phyloP scores from a whole-genome alignment of 164 flowering plant genomes.

The Protea cynaroides region DNA sequence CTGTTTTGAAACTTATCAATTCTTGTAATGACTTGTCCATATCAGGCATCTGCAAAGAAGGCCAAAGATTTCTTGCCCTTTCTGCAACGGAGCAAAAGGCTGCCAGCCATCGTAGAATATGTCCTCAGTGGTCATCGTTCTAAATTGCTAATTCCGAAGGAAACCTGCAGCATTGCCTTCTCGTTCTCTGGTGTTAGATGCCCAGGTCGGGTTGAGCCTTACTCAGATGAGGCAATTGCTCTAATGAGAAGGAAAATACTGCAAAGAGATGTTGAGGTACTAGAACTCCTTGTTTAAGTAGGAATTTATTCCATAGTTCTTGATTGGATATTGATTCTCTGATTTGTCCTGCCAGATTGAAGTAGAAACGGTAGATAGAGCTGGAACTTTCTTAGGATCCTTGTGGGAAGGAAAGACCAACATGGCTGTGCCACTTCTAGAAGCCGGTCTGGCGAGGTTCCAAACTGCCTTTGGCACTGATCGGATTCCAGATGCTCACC shows the following conservation, averaged over 20 bases:
- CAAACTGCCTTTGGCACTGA: slow-evolving; percentile 75
- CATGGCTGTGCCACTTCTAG: slow-evolving; percentile 62
- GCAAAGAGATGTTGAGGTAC: slow-evolving; percentile 99
- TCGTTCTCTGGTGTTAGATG: slow-evolving; percentile 96
- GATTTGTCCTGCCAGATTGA: slow-evolving; percentile 52
- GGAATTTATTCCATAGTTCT: not conserved
- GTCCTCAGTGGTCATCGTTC: slow-evolving; percentile 97
- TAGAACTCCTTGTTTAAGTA: not conserved
- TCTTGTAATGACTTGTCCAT: not conserved
- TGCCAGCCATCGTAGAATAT: slow-evolving; percentile 90
- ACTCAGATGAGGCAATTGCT: slow-evolving; percentile 91
- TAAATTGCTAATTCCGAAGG: slow-evolving; percentile 84
- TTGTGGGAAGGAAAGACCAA: slow-evolving; percentile 84
- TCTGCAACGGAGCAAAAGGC: slow-evolving; percentile 68
- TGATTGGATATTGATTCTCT: not conserved
- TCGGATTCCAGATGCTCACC: slow-evolving; percentile 74
- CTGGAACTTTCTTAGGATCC: slow-evolving; percentile 96
- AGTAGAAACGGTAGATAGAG: slow-evolving; percentile 92
- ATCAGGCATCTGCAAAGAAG: slow-evolving; percentile 75
- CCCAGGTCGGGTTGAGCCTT: slow-evolving; percentile 91
- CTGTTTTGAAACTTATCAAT: not conserved
- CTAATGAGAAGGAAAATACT: slow-evolving; percentile 92
- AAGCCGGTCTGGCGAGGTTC: slow-evolving; percentile 88
- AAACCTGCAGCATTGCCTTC: slow-evolving; percentile 94
- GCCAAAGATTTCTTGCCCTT: slow-evolving; percentile 87